These are phyloP conservation scores for Phlebiopsis flavidoalba DNA, from an alignment of 768 basidiomycete genomes.

Conservation along the genomic window DNA sequence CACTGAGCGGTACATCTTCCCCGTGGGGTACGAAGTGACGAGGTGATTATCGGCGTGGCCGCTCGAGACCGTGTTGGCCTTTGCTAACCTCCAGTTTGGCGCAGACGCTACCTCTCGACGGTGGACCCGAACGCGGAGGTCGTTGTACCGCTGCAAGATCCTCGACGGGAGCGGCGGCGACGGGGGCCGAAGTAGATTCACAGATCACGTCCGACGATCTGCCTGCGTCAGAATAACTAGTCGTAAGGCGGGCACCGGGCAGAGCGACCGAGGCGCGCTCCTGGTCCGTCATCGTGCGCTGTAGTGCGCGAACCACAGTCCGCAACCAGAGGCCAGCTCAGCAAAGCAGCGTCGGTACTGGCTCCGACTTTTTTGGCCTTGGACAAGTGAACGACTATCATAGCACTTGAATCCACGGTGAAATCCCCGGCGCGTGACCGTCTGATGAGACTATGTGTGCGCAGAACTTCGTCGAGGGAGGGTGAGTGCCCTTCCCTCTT, in stretches of 20 bases:
- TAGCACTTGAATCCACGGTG: slow-evolving; percentile 88
- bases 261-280: slow-evolving; percentile 88
- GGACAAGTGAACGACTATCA: slow-evolving; percentile 87
- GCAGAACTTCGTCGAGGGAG: slow-evolving; percentile 84
- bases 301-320: slow-evolving; percentile 76
- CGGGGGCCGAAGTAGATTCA: slow-evolving; percentile 79
- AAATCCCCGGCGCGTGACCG: slow-evolving; percentile 68
- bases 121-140: slow-evolving; percentile 60
- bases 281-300: slow-evolving; percentile 79
- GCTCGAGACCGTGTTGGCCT: background rate
- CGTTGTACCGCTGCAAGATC: slow-evolving; percentile 78
- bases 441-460: slow-evolving; percentile 78
- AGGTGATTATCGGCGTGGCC: background rate
- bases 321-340: slow-evolving; percentile 79
- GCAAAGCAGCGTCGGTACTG: slow-evolving; percentile 84
- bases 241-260: slow-evolving; percentile 82
- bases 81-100: slow-evolving; percentile 2
- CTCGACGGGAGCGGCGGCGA: slow-evolving; percentile 83
- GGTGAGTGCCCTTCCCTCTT: slow-evolving; percentile 44
- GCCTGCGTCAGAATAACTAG: slow-evolving; percentile 61
- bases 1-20: slow-evolving; percentile 86
- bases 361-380: slow-evolving; percentile 84
- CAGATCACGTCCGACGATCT: slow-evolving; percentile 74
- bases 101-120: slow-evolving; percentile 76
- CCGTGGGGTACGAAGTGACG: slow-evolving; percentile 22